These are phyloP conservation scores for Gossypium rotundifolium DNA, from an alignment of 345 rosid genomes.

Conservation along the genomic window DNA sequence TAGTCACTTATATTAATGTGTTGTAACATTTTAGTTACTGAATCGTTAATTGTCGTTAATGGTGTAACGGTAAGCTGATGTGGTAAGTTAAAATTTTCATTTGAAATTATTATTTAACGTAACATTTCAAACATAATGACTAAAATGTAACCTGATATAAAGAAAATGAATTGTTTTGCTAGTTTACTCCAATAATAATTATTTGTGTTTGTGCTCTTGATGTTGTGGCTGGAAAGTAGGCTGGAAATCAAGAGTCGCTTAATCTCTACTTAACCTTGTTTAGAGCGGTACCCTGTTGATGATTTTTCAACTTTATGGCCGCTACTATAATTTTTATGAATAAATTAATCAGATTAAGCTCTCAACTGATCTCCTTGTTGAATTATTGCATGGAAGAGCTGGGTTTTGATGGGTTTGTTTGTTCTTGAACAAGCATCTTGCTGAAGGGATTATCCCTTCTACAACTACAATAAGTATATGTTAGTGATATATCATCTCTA, in stretches of 20 bases:
- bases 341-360: slow-evolving; percentile 40
- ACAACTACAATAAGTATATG: slow-evolving; percentile 33
- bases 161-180: too few relatives aligned
- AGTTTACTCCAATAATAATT: too few relatives aligned
- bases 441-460: slow-evolving; percentile 40
- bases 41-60: too few relatives aligned
- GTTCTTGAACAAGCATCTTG: slow-evolving; percentile 45
- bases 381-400: slow-evolving; percentile 57
- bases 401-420: slow-evolving; percentile 59
- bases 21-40: too few relatives aligned
- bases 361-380: slow-evolving; percentile 37
- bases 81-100: too few relatives aligned
- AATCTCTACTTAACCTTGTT: slow-evolving; percentile 37
- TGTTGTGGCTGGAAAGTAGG: slow-evolving; percentile 49
- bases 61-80: too few relatives aligned
- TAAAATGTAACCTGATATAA: too few relatives aligned
- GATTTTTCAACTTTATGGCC: neutral
- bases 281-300: slow-evolving; percentile 25
- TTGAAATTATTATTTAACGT: too few relatives aligned
- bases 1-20: too few relatives aligned
- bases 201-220: slow-evolving; percentile 55
- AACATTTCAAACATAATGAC: too few relatives aligned
- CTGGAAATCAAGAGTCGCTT: slow-evolving; percentile 31
- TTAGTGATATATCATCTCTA: neutral
- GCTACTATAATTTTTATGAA: neutral